Evolutionary conservation across 345 rosid species (phyloP).

Genomic region (Turritis glabra): DNA sequence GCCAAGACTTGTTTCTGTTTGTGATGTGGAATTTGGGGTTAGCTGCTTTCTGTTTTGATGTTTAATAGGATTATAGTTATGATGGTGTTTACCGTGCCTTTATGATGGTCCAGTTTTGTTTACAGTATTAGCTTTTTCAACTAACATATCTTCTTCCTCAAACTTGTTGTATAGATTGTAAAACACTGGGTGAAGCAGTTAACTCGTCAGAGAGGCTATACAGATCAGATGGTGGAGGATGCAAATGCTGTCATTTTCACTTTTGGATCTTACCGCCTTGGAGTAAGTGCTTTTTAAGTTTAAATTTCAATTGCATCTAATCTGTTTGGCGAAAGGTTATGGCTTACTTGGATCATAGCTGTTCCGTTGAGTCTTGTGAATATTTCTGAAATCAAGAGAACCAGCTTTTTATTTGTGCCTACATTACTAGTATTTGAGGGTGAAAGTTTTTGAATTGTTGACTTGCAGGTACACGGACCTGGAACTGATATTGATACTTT

Average conservation of each 20-base stretch:
- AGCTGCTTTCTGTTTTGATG: not conserved
- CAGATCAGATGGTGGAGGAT: constrained; percentile 86
- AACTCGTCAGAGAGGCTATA: constrained; percentile 60
- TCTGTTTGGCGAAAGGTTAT: not conserved
- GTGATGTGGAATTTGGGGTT: not conserved
- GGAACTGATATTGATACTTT: constrained; percentile 86
- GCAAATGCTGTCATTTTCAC: constrained; percentile 84
- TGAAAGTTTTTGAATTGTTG: not conserved
- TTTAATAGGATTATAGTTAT: not conserved
- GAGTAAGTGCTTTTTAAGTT: constrained; percentile 51
- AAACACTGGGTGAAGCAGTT: constrained; percentile 79
- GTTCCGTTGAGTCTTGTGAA: not conserved
- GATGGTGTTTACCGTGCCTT: not conserved
- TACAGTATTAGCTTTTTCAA: not conserved
- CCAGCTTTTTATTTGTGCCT: not conserved
- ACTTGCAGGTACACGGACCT: constrained; percentile 76
- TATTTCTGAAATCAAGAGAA: not conserved
- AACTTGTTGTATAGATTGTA: constrained; percentile 51
- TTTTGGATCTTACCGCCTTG: constrained; percentile 88
- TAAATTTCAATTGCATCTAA: not conserved
- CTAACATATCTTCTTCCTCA: not conserved
- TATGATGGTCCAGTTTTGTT: not conserved
- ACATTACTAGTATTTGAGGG: not conserved
- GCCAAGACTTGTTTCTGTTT: too few species aligned
- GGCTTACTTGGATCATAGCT: not conserved